phyloP scores from a whole-genome alignment of 345 rosid species.

The Citrus cavaleriei region DNA sequence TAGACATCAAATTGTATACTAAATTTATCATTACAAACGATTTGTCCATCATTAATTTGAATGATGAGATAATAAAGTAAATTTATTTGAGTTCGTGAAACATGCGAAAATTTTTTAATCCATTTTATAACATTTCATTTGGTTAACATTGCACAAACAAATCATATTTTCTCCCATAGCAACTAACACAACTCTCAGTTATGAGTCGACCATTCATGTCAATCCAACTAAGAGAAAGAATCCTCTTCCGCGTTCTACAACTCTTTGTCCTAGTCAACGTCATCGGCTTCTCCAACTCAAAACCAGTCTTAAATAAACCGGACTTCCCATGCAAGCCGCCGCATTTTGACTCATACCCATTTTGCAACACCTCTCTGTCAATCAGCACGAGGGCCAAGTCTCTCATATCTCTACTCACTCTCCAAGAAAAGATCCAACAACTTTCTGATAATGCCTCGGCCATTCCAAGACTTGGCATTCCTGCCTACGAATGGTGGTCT shows the following conservation, averaged over 20 bases:
- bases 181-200: too few relatives aligned
- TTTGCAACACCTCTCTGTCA: constrained; percentile 71
- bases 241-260: constrained; percentile 6
- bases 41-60: too few relatives aligned
- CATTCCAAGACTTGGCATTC: constrained; percentile 76
- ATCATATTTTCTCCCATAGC: too few relatives aligned
- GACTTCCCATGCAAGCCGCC: constrained; percentile 64
- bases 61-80: too few relatives aligned
- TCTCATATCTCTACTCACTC: constrained; percentile 67
- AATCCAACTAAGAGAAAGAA: neutral
- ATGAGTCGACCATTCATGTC: constrained; percentile 9
- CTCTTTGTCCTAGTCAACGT: constrained; percentile 1
- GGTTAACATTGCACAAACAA: too few relatives aligned
- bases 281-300: constrained; percentile 7
- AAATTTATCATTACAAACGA: too few relatives aligned
- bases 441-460: constrained; percentile 69
- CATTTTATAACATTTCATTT: too few relatives aligned
- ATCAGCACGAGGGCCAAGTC: constrained; percentile 48
- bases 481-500: constrained; percentile 93
- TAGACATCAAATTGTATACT: too few relatives aligned
- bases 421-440: constrained; percentile 64
- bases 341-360: constrained; percentile 38
- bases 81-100: too few relatives aligned
- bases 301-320: constrained; percentile 13
- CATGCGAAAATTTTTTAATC: too few relatives aligned